phyloP scores from a whole-genome alignment of 1,284 basidiomycete species.

The Wolfiporia cocos region DNA sequence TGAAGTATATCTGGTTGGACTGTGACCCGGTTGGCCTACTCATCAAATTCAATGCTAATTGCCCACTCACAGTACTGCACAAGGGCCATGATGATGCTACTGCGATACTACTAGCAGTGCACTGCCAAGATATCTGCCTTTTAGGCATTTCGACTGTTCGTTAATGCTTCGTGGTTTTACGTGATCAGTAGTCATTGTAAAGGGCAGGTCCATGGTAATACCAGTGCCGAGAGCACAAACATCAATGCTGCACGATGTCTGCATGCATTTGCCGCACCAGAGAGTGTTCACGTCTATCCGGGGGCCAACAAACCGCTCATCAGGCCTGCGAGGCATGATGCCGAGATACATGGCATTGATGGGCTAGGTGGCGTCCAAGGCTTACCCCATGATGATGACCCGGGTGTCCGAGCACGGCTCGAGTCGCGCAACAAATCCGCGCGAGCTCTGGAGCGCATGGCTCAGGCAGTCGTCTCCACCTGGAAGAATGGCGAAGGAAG shows the following conservation, averaged over 20 bases:
- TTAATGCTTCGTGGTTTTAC: neutral
- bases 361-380: constrained; percentile 80
- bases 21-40: constrained; percentile 47
- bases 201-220: constrained; percentile 73
- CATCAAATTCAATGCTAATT: too few species aligned
- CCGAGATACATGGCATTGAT: constrained; percentile 76
- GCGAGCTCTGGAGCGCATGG: constrained; percentile 64
- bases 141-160: constrained; percentile 76
- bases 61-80: too few species aligned
- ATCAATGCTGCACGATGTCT: constrained; percentile 71
- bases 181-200: neutral
- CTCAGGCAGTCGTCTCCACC: constrained; percentile 41
- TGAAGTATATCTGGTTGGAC: constrained; percentile 48
- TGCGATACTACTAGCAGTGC: constrained; percentile 69
- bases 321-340: constrained; percentile 29
- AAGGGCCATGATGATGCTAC: constrained; percentile 85
- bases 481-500: constrained; percentile 50
- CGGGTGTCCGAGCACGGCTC: constrained; percentile 43
- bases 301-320: constrained; percentile 65
- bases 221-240: constrained; percentile 54
- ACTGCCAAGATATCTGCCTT: constrained; percentile 55
- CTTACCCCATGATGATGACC: constrained; percentile 43
- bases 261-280: constrained; percentile 58
- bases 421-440: constrained; percentile 33
- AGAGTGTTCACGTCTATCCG: constrained; percentile 52